A percentile compares a stretch with the other conserved stretches of the same genome.
These are phyloP conservation scores for Coniosporium tulheliwenetii DNA, from an alignment of 2,329 filamentous ascomycete genomes.

Conservation along the genomic window DNA sequence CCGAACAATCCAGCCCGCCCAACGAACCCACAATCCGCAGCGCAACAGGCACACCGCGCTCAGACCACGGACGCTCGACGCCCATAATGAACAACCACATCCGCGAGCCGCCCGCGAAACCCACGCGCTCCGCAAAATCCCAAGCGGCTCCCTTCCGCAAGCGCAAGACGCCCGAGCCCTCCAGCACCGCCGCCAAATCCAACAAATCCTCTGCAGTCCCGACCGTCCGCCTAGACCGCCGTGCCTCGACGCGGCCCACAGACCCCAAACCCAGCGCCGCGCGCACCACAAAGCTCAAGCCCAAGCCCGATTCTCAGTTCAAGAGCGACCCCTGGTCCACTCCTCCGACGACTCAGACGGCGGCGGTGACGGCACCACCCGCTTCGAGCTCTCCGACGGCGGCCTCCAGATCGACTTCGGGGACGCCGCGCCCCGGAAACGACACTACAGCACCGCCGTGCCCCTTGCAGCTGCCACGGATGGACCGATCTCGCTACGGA, in stretches of 20 bases:
- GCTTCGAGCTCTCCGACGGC: background rate
- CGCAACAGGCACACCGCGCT: conserved; percentile 7
- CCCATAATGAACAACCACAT: background rate
- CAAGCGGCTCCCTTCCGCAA: background rate
- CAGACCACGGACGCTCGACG: conserved; percentile 1
- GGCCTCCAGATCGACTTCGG: conserved; percentile 17
- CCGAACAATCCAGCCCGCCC: conserved; percentile 6
- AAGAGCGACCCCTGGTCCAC: too few species aligned
- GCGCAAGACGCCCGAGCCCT: background rate
- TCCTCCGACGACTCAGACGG: conserved; percentile 10
- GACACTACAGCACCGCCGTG: conserved; percentile 9
- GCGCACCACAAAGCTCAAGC: conserved; percentile 2
- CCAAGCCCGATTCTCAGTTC: too few species aligned
- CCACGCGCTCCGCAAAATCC: background rate
- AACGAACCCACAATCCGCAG: conserved; percentile 5
- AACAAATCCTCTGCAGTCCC: conserved; percentile 2
- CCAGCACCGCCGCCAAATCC: background rate
- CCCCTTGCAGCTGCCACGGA: conserved; percentile 10
- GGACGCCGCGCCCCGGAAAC: conserved; percentile 9
- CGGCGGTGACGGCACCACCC: conserved; percentile 6
- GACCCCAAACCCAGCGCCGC: conserved; percentile 5
- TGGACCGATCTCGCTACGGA: conserved; percentile 27
- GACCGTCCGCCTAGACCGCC: conserved; percentile 19
- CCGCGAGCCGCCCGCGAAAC: background rate
- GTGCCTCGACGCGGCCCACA: conserved; percentile 11